Percentiles rank a stretch among this genome's conserved stretches.
Conservation (phyloP, 2,329 filamentous ascomycete species). For the Elsinoe arachidis region DNA sequence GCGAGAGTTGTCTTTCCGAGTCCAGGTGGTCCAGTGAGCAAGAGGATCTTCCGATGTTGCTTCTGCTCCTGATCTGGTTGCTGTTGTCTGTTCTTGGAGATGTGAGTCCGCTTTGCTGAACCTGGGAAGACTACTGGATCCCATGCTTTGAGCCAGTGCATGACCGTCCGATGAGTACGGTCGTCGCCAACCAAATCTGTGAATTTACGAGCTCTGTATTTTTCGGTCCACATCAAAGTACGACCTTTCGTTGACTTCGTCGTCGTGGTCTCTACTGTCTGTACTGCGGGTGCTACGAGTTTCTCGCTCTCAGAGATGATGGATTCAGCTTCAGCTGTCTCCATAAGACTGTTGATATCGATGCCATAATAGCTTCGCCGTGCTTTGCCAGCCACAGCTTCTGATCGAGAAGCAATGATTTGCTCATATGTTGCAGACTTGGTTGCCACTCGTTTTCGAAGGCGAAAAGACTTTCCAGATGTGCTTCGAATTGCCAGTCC, state of each 20-base stretch:
- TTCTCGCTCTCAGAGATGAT: constrained; percentile 22
- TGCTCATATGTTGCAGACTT: constrained; percentile 52
- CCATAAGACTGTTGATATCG: constrained; percentile 76
- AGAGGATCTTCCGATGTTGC: constrained; percentile 74
- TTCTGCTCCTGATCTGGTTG: constrained; percentile 54
- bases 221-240: constrained; percentile 84
- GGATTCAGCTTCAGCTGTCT: constrained; percentile 57
- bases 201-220: constrained; percentile 87
- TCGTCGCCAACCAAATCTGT: constrained; percentile 93
- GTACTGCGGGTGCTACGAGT: constrained; percentile 24
- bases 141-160: constrained; percentile 93
- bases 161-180: constrained; percentile 77
- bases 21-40: constrained; percentile 85
- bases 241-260: constrained; percentile 19
- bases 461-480: constrained; percentile 47
- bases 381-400: constrained; percentile 55
- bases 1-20: constrained; percentile 93
- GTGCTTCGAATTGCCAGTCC: constrained; percentile 37
- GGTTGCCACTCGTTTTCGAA: constrained; percentile 46
- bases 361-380: constrained; percentile 82
- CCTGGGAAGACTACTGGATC: constrained; percentile 86
- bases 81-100: constrained; percentile 37
- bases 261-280: constrained; percentile 33
- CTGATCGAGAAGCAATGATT: constrained; percentile 60
- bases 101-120: constrained; percentile 50